phyloP scores from a whole-genome alignment of 306 rosid genomes.

The Lathyrus oleraceus region DNA sequence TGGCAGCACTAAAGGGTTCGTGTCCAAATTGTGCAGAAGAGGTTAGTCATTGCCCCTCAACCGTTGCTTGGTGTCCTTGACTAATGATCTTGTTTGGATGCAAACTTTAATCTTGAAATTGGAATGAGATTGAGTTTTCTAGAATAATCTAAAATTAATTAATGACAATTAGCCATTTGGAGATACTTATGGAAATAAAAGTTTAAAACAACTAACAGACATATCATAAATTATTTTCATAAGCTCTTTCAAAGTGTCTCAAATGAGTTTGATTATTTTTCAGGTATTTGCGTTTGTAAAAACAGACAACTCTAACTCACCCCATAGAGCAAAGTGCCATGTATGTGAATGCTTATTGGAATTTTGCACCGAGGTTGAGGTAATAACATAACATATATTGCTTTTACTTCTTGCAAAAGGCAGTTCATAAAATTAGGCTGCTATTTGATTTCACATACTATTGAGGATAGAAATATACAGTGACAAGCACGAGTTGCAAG shows the following conservation, averaged over 20 bases:
- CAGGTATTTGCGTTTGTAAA: constrained; percentile 96
- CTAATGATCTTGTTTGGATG: not conserved
- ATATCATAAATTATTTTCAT: not conserved
- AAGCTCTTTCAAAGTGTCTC: not conserved
- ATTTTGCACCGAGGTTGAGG: constrained; percentile 82
- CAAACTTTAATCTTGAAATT: not conserved
- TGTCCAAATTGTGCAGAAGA: constrained; percentile 97
- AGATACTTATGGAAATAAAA: not conserved
- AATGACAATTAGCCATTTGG: not conserved
- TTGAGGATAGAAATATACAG: not conserved
- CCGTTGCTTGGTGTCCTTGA: not conserved
- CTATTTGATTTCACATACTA: constrained; percentile 7
- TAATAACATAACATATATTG: constrained; percentile 38
- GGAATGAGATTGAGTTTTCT: not conserved
- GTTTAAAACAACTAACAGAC: not conserved
- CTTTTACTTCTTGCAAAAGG: constrained; percentile 17
- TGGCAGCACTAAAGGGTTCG: constrained; percentile 80
- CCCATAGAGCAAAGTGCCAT: constrained; percentile 92
- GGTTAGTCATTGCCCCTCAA: constrained; percentile 51
- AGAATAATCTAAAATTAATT: not conserved
- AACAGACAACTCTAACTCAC: constrained; percentile 55
- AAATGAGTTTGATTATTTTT: constrained; percentile 32
- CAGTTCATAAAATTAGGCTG: constrained; percentile 4
- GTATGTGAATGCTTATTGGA: constrained; percentile 80
- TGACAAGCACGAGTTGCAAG: not conserved